These are phyloP conservation scores for Fusarium musae DNA, from an alignment of 2,329 filamentous ascomycete genomes.

Conservation along the genomic window DNA sequence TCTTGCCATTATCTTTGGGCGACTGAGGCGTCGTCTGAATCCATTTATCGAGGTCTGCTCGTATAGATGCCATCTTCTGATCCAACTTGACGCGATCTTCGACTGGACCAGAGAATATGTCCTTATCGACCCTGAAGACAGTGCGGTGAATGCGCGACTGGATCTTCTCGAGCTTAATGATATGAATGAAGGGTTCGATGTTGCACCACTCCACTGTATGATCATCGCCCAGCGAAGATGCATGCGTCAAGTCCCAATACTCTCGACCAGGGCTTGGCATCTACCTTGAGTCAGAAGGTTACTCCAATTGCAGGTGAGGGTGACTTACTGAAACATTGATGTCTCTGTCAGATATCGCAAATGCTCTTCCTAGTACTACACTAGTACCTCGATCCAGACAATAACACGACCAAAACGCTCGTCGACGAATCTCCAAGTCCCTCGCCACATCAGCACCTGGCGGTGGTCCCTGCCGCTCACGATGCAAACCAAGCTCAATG, in stretches of 20 bases:
- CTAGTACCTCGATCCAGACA: not conserved
- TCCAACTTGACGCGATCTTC: not conserved
- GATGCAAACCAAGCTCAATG: not conserved
- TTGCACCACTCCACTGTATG: not conserved
- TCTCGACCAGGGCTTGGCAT: not conserved
- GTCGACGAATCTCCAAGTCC: not conserved
- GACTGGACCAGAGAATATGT: accelerated
- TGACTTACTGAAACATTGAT: not conserved
- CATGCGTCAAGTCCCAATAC: not conserved
- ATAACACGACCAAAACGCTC: not conserved
- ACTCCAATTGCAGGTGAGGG: accelerated
- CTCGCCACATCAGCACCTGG: not conserved
- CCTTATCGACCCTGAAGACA: not conserved
- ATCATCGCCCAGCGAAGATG: not conserved
- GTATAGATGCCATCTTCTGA: not conserved
- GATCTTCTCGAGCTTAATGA: not conserved
- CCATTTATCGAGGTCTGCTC: not conserved
- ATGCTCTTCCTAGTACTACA: not conserved
- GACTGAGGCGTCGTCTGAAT: not conserved
- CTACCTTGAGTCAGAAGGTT: not conserved
- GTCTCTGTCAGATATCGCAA: not conserved
- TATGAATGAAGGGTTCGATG: not conserved
- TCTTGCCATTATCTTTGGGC: not conserved
- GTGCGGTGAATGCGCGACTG: not conserved
- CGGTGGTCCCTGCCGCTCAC: not conserved